A percentile compares a stretch with the other conserved stretches of the same genome.
Conservation (phyloP, 2,329 filamentous ascomycete species). For the Colletotrichum sp. region DNA sequence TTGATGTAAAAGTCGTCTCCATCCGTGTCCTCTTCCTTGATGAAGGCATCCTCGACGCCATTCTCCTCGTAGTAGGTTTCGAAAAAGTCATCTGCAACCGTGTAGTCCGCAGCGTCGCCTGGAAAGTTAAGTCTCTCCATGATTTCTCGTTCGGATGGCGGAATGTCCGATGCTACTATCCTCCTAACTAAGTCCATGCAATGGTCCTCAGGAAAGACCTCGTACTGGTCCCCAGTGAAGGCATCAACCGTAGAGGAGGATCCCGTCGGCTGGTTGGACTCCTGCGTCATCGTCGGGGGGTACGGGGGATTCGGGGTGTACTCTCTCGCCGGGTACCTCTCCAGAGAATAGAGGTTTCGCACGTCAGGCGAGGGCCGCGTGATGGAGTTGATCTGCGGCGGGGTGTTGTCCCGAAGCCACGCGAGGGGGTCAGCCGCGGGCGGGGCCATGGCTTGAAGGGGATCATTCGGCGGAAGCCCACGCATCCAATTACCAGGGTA, state of each 20-base stretch:
- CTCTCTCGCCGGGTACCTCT: background rate
- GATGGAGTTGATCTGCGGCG: background rate
- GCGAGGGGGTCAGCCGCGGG: background rate
- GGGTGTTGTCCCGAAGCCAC: background rate
- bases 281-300: no score
- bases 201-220: background rate
- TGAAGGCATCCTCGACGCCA: background rate
- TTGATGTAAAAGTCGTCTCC: background rate
- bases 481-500: background rate
- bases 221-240: background rate
- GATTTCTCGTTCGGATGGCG: background rate
- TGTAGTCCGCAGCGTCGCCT: background rate
- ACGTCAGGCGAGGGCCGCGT: background rate
- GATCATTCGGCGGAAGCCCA: background rate
- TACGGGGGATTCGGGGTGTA: background rate
- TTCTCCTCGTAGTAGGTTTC: background rate
- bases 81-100: background rate
- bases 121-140: background rate
- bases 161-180: background rate
- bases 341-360: background rate
- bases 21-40: background rate
- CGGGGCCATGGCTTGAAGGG: background rate
- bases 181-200: background rate
- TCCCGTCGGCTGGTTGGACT: no score
- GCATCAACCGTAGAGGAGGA: background rate